These are phyloP conservation scores for Epichloe festucae DNA, from an alignment of 2,329 filamentous ascomycete genomes.

Conservation along the genomic window DNA sequence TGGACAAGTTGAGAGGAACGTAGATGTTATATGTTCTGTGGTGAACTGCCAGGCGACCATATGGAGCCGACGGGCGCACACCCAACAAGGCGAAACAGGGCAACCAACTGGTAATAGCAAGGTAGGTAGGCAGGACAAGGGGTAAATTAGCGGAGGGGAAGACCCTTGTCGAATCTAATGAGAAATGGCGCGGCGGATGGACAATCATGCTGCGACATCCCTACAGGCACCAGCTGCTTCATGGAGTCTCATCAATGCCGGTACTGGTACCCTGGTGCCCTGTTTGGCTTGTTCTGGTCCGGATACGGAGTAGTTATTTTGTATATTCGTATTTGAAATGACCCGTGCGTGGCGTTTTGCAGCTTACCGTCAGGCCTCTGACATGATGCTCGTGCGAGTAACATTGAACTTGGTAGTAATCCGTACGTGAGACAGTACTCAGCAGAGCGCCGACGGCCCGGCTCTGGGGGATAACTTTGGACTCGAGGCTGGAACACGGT, in stretches of 20 bases:
- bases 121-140: background rate
- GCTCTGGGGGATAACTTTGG: too few relatives aligned
- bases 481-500: background rate
- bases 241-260: too few relatives aligned
- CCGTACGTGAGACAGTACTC: too few relatives aligned
- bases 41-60: conserved; percentile 1
- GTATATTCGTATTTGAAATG: too few relatives aligned
- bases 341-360: too few relatives aligned
- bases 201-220: background rate
- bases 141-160: background rate
- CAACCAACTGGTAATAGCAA: background rate
- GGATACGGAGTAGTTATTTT: too few relatives aligned
- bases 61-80: background rate
- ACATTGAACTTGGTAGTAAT: too few relatives aligned
- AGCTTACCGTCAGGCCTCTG: too few relatives aligned
- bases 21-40: conserved; percentile 5
- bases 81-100: background rate
- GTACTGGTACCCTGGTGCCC: background rate
- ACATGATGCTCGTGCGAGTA: too few relatives aligned
- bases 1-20: background rate
- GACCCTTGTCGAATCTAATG: background rate
- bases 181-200: background rate
- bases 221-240: background rate
- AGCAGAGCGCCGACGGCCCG: too few relatives aligned
- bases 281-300: too few relatives aligned